A percentile compares a stretch with the other conserved stretches of the same genome.
Evolutionary conservation across 345 rosid species (phyloP).

Genomic region (Sisymbrium irio): DNA sequence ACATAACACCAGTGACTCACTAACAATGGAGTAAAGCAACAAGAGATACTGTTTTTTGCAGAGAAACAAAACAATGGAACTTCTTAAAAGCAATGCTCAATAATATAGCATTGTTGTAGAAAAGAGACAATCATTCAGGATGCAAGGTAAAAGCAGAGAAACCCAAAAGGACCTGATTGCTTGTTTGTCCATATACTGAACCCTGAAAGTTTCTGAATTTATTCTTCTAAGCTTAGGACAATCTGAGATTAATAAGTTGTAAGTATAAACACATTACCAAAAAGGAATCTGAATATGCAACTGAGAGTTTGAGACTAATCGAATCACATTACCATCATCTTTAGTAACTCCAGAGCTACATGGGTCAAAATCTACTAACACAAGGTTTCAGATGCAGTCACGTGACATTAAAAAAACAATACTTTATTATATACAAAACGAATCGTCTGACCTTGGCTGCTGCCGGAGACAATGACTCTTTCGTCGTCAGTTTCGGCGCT

Average conservation of each 20-base stretch:
- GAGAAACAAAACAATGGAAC: too few species aligned
- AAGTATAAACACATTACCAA: background rate
- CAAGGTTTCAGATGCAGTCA: background rate
- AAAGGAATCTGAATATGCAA: background rate
- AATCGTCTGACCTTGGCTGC: constrained; percentile 9
- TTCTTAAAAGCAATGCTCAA: too few species aligned
- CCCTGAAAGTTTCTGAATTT: constrained; percentile 79
- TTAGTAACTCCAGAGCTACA: constrained; percentile 29
- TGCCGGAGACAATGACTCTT: background rate
- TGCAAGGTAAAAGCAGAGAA: constrained; percentile 12
- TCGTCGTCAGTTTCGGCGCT: constrained; percentile 46
- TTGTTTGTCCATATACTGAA: constrained; percentile 74
- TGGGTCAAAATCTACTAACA: constrained; percentile 8
- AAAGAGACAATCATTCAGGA: too few species aligned
- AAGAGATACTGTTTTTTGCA: background rate
- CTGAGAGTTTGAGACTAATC: background rate
- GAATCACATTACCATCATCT: constrained; percentile 22
- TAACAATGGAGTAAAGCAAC: background rate
- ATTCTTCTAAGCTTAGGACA: constrained; percentile 57
- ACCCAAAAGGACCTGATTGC: constrained; percentile 60
- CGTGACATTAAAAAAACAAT: background rate
- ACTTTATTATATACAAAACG: background rate
- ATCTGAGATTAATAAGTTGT: constrained; percentile 37
- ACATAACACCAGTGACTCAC: constrained; percentile 10
- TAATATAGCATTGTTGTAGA: background rate